Base-by-base conservation (phyloP, 2,329 filamentous ascomycete species). In the Byssochlamys sp. region DNA sequence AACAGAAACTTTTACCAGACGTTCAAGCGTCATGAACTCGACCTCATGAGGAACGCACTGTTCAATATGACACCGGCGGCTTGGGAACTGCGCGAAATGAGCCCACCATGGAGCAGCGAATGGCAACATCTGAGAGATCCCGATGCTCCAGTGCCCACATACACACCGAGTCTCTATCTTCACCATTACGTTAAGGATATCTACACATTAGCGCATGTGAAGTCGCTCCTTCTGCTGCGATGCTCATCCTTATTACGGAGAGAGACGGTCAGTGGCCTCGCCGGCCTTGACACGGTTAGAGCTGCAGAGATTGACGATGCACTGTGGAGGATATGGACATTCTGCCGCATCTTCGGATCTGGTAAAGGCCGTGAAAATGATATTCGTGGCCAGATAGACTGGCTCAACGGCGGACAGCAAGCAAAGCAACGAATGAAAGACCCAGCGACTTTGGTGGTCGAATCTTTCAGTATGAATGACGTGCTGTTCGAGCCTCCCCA, bases 281-380 rank as follows among this genome's bases (percentile, higher is more conserved):
- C 77, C 1, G 80, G 78, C 3, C 67, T 75, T 24, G 74, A 77
- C 50, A 71, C 75, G 7, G 63, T 68, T 2, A 75, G 77, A 7
- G 76, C 79, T 1, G 73, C 74, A 48, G 78, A 82, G 57, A 76
- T 86, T 27, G 81, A 85, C 58, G 78, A 84, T 67, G 83, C 84
- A 0, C 77, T 86, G 53, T 86, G 83, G 82, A 80, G 84, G 1
- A 80, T 87, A 29, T 86, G 84, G 83, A 84, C 80, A 0, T 87
- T 86, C 69, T 86, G 83, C 68, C 79, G 78, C 56, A 80, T 85
- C 31, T 87, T 87, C 55, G 84, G 84, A 1, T 78, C 76, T 54
- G 77, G 77, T 0, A 84, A 83, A 62, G 77, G 77, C 3, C 77
- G 82, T 12, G 81, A 85, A 62, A 79, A 82, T 29, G 82, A 86